Evolutionary conservation across 176 grass and related monocot species (phyloP).

Genomic region (Pontederia crassipes): DNA sequence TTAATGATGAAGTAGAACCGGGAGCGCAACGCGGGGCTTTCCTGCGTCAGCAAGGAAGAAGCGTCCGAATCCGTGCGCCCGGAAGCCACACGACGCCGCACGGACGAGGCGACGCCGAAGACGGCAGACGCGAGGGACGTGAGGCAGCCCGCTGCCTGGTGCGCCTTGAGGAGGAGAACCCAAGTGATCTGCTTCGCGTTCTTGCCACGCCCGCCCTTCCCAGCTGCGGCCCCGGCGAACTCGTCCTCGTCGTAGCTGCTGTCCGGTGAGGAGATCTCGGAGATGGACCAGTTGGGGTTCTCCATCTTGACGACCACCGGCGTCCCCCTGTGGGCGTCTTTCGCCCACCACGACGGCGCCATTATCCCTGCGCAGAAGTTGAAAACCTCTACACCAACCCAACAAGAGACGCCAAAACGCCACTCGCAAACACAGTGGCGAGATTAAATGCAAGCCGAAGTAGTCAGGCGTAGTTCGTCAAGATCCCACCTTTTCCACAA

Average conservation of each 20-base stretch:
- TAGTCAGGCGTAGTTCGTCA: neutral
- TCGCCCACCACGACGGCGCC: constrained; percentile 75
- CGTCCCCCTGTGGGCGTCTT: constrained; percentile 76
- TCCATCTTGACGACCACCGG: constrained; percentile 99
- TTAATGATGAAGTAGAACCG: constrained; percentile 70
- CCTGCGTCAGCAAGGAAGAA: constrained; percentile 22
- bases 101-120: constrained; percentile 47
- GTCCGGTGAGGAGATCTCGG: constrained; percentile 71
- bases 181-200: constrained; percentile 99
- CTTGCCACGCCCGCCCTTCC: constrained; percentile 55
- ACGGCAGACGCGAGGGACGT: constrained; percentile 56
- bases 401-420: too few relatives aligned
- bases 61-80: constrained; percentile 67
- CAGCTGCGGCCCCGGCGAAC: neutral
- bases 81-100: constrained; percentile 45
- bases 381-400: neutral
- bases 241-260: neutral
- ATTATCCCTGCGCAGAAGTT: constrained; percentile 24
- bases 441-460: too few relatives aligned
- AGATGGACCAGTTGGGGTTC: constrained; percentile 99
- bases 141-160: constrained; percentile 70
- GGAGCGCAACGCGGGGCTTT: constrained; percentile 68
- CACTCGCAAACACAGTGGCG: too few relatives aligned
- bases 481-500: constrained; percentile 6
- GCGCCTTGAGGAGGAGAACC: constrained; percentile 57